phyloP scores from a whole-genome alignment of 2,329 filamentous ascomycete genomes.

The Cadophora sp. region DNA sequence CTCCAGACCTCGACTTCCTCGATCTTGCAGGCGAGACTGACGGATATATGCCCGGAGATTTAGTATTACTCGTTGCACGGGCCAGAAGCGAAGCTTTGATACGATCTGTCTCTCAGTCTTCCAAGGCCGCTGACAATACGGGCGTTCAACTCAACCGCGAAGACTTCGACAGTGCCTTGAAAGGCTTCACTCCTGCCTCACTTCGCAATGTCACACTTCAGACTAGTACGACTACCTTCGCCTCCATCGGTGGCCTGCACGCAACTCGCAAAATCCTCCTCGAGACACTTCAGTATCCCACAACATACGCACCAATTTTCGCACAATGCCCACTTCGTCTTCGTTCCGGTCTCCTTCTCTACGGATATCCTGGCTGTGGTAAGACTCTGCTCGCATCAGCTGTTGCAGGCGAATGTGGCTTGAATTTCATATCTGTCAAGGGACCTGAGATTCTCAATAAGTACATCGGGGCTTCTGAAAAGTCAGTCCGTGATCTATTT shows the following conservation, averaged over 20 bases:
- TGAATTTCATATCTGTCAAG: conserved; percentile 99
- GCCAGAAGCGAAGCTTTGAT: conserved; percentile 94
- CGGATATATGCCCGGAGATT: conserved; percentile 96
- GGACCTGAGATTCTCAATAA: conserved; percentile 98
- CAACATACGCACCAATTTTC: conserved; percentile 97
- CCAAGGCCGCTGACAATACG: conserved; percentile 51
- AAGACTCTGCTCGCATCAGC: conserved; percentile 96
- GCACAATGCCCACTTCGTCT: conserved; percentile 94
- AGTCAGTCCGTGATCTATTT: conserved; percentile 93
- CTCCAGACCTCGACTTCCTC: conserved; percentile 83
- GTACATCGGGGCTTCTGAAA: conserved; percentile 97
- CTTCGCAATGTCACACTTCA: conserved; percentile 94
- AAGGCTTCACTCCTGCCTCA: conserved; percentile 94
- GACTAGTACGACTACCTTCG: conserved; percentile 90
- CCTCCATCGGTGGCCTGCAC: conserved; percentile 86
- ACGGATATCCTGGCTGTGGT: conserved; percentile 94
- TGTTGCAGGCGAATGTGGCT: conserved; percentile 95
- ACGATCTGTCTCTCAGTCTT: conserved; percentile 68
- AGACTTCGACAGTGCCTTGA: conserved; percentile 85
- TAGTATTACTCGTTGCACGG: conserved; percentile 83
- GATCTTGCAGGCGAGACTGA: conserved; percentile 94
- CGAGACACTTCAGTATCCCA: conserved; percentile 95
- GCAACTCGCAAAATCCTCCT: conserved; percentile 90
- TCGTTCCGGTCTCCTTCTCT: conserved; percentile 89
- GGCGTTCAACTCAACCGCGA: conserved; percentile 69